Conservation (phyloP, 2,329 filamentous ascomycete species). For the Dactylellina leptospora region DNA sequence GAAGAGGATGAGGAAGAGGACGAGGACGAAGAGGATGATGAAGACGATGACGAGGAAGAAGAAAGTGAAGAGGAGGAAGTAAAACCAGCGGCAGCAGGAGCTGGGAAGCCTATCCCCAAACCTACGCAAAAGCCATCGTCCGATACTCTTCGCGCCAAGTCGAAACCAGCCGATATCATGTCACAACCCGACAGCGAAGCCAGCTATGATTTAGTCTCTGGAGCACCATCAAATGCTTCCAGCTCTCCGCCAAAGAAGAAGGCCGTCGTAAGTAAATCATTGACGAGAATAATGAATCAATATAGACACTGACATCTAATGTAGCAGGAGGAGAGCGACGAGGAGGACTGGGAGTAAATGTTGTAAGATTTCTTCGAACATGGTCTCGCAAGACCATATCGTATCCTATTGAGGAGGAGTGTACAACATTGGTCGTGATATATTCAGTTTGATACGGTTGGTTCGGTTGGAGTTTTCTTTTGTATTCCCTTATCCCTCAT, state of each 20-base stretch:
- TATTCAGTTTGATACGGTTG: slow-evolving; percentile 12
- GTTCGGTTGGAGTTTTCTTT: slow-evolving; percentile 40
- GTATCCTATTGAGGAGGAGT: slow-evolving; percentile 6
- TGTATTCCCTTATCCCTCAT: slow-evolving; percentile 1
- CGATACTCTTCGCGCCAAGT: slow-evolving; percentile 64
- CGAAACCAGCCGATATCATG: slow-evolving; percentile 79
- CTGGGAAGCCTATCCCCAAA: slow-evolving; percentile 57
- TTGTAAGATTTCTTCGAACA: too few relatives aligned
- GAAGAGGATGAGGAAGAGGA: slow-evolving; percentile 64
- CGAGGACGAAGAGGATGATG: slow-evolving; percentile 71
- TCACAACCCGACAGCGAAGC: slow-evolving; percentile 92
- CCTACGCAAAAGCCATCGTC: slow-evolving; percentile 62
- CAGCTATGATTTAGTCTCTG: slow-evolving; percentile 93
- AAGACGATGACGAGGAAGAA: slow-evolving; percentile 74
- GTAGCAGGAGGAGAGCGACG: slow-evolving; percentile 66
- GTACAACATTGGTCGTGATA: slow-evolving; percentile 47
- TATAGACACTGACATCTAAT: slow-evolving; percentile 69
- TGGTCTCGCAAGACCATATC: background rate
- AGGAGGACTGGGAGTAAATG: slow-evolving; percentile 78
- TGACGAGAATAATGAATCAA: too few relatives aligned
- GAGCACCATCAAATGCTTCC: slow-evolving; percentile 79
- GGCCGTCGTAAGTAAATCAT: slow-evolving; percentile 50
- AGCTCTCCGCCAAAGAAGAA: slow-evolving; percentile 69
- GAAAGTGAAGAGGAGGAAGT: slow-evolving; percentile 69
- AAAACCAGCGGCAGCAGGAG: slow-evolving; percentile 44